Evolutionary conservation across 352 stramenopile species (phyloP).

Genomic region (Phytophthora palmivora): DNA sequence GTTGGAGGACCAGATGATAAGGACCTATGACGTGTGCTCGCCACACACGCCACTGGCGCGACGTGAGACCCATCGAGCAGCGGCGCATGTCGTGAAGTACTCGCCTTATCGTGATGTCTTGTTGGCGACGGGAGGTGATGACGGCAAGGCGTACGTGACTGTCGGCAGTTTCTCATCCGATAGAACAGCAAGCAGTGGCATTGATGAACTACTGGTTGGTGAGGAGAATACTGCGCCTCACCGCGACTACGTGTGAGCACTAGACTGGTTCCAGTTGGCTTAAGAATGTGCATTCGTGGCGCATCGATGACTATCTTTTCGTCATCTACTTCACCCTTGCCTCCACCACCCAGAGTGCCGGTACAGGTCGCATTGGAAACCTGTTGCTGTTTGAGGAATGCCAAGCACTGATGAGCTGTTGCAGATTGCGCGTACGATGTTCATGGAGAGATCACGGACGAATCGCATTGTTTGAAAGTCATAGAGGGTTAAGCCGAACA

Average conservation of each 20-base stretch:
- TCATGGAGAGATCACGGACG: conserved; percentile 94
- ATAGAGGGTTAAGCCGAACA: conserved; percentile 96
- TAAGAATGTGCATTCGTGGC: conserved; percentile 61
- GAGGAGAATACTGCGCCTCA: conserved; percentile 42
- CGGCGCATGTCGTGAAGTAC: too few species aligned
- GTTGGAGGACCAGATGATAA: conserved; percentile 67
- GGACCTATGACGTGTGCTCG: conserved; percentile 74
- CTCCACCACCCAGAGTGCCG: conserved; percentile 21
- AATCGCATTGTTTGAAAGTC: conserved; percentile 96
- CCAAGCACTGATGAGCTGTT: conserved; percentile 91
- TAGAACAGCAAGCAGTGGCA: too few species aligned
- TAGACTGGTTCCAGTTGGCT: conserved; percentile 62
- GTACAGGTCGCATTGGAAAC: conserved; percentile 55
- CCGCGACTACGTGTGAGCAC: conserved; percentile 72
- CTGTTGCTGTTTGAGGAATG: conserved; percentile 75
- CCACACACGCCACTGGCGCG: too few species aligned
- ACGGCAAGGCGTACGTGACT: conserved; percentile 58
- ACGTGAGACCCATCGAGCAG: too few species aligned
- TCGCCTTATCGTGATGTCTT: conserved; percentile 61
- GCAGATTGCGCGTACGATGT: conserved; percentile 87
- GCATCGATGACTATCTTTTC: conserved; percentile 32
- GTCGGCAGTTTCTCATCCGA: too few species aligned
- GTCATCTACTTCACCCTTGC: not conserved
- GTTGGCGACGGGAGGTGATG: conserved; percentile 69
- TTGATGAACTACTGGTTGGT: conserved; percentile 26